Conservation (phyloP, 2,329 filamentous ascomycete species). For the Epichloe uncinata region DNA sequence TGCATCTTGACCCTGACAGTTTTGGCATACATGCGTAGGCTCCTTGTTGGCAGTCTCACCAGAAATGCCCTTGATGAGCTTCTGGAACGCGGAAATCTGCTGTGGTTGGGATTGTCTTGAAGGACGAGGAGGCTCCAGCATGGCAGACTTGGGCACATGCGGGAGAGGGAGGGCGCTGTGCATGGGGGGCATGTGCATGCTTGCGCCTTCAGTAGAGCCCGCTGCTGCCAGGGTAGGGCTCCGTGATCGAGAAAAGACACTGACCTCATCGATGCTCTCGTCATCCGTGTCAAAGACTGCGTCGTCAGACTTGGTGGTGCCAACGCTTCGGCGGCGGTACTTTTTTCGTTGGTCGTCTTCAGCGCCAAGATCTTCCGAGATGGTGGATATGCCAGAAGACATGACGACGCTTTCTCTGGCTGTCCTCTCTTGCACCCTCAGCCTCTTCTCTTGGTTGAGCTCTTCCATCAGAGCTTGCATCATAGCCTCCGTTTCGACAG, state of each 20-base stretch:
- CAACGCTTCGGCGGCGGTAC: constrained; percentile 29
- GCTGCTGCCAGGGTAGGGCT: constrained; percentile 39
- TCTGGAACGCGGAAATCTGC: constrained; percentile 25
- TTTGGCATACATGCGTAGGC: constrained; percentile 29
- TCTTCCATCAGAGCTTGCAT: constrained; percentile 38
- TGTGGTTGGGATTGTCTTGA: constrained; percentile 24
- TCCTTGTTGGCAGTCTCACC: constrained; percentile 19
- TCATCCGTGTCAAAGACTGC: constrained; percentile 38
- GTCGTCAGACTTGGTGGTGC: constrained; percentile 30
- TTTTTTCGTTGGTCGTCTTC: constrained; percentile 34
- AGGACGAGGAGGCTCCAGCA: constrained; percentile 13
- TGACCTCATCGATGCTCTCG: constrained; percentile 34
- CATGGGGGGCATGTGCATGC: background rate
- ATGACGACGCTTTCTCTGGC: constrained; percentile 15
- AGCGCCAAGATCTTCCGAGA: constrained; percentile 40
- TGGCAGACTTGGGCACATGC: constrained; percentile 12
- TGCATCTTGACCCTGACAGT: constrained; percentile 44
- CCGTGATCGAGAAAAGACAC: constrained; percentile 47
- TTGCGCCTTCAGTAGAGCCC: background rate
- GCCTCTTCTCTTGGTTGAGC: constrained; percentile 36
- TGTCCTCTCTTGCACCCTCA: constrained; percentile 26
- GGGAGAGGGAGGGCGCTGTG: constrained; percentile 4
- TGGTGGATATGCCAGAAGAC: constrained; percentile 26
- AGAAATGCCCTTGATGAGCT: constrained; percentile 29
- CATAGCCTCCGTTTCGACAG: constrained; percentile 37